These are phyloP conservation scores for Prunus padus DNA, from an alignment of 306 rosid genomes.

Conservation along the genomic window DNA sequence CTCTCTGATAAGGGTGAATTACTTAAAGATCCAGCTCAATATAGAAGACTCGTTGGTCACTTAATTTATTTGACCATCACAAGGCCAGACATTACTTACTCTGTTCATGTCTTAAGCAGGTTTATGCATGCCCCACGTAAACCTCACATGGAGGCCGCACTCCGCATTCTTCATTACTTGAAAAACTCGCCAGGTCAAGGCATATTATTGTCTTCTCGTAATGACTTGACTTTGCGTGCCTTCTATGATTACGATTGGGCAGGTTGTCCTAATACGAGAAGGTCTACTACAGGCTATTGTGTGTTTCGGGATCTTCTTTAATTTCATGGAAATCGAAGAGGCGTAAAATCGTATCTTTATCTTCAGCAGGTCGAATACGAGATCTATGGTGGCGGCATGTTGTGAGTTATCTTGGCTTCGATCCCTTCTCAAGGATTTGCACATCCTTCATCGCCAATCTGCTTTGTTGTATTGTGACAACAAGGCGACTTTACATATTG, in stretches of 20 bases:
- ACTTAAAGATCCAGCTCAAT: not conserved
- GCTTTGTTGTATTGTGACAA: not conserved
- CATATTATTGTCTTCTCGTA: not conserved
- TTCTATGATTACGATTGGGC: not conserved
- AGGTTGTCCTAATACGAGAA: not conserved
- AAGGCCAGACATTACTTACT: not conserved
- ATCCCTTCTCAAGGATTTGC: not conserved
- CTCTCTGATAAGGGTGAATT: not conserved
- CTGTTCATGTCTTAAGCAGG: not conserved
- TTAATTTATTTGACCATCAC: not conserved
- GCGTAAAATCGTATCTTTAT: not conserved
- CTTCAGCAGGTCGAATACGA: not conserved
- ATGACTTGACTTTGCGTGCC: not conserved
- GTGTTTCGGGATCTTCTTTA: not conserved
- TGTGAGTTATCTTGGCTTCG: not conserved
- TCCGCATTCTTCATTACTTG: not conserved
- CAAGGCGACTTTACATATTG: not conserved
- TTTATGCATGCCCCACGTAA: not conserved
- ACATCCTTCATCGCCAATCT: not conserved
- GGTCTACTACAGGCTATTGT: not conserved
- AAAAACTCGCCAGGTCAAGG: not conserved
- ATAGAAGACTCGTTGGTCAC: not conserved
- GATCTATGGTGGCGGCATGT: not conserved
- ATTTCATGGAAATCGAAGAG: not conserved
- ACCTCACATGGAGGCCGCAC: not conserved